phyloP scores from a whole-genome alignment of 1,284 basidiomycete genomes.

The Ceratobasidium sp. region DNA sequence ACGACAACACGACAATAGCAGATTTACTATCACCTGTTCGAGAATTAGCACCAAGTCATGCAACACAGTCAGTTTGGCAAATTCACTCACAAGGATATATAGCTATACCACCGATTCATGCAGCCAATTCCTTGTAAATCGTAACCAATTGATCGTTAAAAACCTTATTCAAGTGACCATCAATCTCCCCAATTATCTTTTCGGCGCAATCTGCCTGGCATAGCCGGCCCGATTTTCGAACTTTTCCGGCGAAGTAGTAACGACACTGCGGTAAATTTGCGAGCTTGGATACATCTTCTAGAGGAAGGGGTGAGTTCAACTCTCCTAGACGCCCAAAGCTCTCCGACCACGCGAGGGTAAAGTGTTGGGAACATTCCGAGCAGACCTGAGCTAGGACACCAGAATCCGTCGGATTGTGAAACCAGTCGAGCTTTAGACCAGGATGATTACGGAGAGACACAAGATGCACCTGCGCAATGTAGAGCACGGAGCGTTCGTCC shows the following conservation, averaged over 20 bases:
- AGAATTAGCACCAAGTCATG: no score
- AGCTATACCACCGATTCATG: no score
- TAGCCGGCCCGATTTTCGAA: not conserved
- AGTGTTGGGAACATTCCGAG: not conserved
- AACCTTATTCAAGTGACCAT: not conserved
- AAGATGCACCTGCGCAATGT: not conserved
- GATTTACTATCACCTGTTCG: no score
- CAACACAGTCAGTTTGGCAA: no score
- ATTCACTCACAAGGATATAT: no score
- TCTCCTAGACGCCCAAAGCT: not conserved
- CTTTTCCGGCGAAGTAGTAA: not conserved
- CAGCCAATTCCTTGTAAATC: no score
- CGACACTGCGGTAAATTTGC: not conserved
- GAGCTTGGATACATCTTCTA: slow-evolving; percentile 14
- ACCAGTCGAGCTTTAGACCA: not conserved
- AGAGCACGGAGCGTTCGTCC: slow-evolving; percentile 4
- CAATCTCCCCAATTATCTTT: not conserved
- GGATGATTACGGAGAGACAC: not conserved
- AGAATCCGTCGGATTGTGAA: not conserved
- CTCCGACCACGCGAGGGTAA: not conserved
- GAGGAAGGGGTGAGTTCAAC: slow-evolving; percentile 7
- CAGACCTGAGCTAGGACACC: no score
- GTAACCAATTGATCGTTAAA: no score
- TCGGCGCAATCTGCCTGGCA: not conserved
- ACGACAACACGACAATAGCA: no score